Conservation (phyloP, 352 stramenopile genomes). For the Phytophthora pinifolia region DNA sequence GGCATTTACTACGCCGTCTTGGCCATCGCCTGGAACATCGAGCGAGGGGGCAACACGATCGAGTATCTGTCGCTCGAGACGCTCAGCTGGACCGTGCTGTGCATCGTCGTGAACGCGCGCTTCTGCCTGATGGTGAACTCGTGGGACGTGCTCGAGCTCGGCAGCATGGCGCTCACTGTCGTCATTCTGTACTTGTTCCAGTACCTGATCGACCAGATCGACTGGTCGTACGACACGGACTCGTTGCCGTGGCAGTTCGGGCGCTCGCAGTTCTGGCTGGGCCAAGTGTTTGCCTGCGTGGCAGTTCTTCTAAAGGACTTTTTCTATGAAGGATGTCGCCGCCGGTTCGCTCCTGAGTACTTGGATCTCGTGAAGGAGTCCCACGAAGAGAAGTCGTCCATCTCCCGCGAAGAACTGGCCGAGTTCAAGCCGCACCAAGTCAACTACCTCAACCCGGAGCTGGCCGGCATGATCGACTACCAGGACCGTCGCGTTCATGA, state of each 20-base stretch:
- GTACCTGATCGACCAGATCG: slow-evolving; percentile 67
- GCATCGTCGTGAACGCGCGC: slow-evolving; percentile 72
- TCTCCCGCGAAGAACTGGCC: slow-evolving; percentile 44
- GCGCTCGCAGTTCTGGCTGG: slow-evolving; percentile 67
- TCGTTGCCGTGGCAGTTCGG: slow-evolving; percentile 82
- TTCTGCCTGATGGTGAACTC: slow-evolving; percentile 84
- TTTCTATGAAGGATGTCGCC: slow-evolving; percentile 62
- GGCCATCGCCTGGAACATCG: slow-evolving; percentile 51
- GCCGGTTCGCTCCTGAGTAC: slow-evolving; percentile 69
- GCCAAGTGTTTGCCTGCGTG: slow-evolving; percentile 68
- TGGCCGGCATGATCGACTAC: slow-evolving; percentile 81
- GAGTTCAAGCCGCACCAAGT: slow-evolving; percentile 49
- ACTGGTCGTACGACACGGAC: slow-evolving; percentile 73
- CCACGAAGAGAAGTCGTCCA: slow-evolving; percentile 24
- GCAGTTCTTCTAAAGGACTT: slow-evolving; percentile 72
- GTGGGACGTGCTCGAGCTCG: slow-evolving; percentile 67
- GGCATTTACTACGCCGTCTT: slow-evolving; percentile 70
- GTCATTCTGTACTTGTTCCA: slow-evolving; percentile 64
- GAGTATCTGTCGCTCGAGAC: slow-evolving; percentile 67
- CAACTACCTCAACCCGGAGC: slow-evolving; percentile 64
- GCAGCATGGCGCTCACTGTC: slow-evolving; percentile 58
- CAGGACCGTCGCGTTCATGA: slow-evolving; percentile 68
- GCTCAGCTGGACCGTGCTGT: slow-evolving; percentile 76
- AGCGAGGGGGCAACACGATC: slow-evolving; percentile 53
- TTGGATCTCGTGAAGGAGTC: slow-evolving; percentile 74